These are phyloP conservation scores for Rhizophagus sp. DNA, from an alignment of 192 early-diverging fungal genomes.

Conservation along the genomic window DNA sequence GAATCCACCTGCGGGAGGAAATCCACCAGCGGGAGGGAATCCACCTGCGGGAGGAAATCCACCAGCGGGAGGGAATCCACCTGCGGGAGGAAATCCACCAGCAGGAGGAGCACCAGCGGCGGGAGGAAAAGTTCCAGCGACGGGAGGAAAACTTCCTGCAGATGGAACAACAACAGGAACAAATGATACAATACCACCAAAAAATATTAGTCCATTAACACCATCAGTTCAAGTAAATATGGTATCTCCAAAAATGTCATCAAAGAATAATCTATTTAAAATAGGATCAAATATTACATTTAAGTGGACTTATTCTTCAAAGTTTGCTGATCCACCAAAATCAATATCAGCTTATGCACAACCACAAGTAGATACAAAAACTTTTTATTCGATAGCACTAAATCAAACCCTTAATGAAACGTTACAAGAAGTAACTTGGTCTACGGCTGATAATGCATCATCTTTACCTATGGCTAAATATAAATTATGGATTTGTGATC, in stretches of 20 bases:
- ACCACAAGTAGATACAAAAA: not conserved
- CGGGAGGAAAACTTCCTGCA: not conserved
- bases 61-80: too few relatives aligned
- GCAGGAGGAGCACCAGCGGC: not conserved
- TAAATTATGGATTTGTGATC: not conserved
- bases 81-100: not conserved
- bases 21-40: not conserved
- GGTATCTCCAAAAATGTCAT: not conserved
- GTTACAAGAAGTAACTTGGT: not conserved
- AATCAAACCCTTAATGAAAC: not conserved
- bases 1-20: not conserved
- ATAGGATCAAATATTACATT: conserved; percentile 7
- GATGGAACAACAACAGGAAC: not conserved
- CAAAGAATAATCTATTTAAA: not conserved
- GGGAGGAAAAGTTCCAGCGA: not conserved
- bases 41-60: too few relatives aligned
- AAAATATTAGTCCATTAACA: not conserved
- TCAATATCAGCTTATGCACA: not conserved
- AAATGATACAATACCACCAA: not conserved
- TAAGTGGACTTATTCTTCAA: not conserved
- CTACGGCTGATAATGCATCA: not conserved
- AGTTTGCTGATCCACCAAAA: not conserved
- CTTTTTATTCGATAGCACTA: not conserved
- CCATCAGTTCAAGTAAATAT: not conserved
- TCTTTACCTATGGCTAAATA: conserved; percentile 3